phyloP scores from a whole-genome alignment of 352 stramenopile species.

The Plasmopara halstedii region DNA sequence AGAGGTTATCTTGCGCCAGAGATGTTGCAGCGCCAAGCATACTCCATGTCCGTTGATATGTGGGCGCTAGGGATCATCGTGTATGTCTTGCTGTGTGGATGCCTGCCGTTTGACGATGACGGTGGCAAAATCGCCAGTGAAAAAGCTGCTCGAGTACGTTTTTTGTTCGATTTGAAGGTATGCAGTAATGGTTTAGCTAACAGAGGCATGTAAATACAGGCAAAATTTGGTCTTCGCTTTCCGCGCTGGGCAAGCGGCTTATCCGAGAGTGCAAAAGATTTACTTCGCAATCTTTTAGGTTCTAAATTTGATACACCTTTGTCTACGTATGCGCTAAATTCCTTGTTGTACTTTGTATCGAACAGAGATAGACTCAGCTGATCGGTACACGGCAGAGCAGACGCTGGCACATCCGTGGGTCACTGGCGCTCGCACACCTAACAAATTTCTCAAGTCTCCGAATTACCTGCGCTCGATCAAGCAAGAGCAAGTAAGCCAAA shows the following conservation, averaged over 20 bases:
- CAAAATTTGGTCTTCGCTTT: slow-evolving; percentile 93
- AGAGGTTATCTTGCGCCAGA: slow-evolving; percentile 96
- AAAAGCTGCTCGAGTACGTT: slow-evolving; percentile 52
- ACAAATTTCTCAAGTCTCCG: slow-evolving; percentile 82
- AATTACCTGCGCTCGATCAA: slow-evolving; percentile 83
- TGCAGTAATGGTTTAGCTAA: not conserved
- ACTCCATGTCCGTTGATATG: slow-evolving; percentile 96
- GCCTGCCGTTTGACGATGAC: slow-evolving; percentile 98
- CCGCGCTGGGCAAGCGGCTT: slow-evolving; percentile 88
- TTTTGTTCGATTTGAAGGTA: not conserved
- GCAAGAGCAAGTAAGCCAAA: slow-evolving; percentile 44
- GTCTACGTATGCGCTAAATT: not conserved
- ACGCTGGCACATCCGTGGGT: slow-evolving; percentile 80
- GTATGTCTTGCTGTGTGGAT: slow-evolving; percentile 96
- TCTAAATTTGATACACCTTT: not conserved
- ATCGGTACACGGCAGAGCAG: slow-evolving; percentile 79
- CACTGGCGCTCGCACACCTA: slow-evolving; percentile 73
- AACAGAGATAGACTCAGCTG: slow-evolving; percentile 65
- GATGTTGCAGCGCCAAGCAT: slow-evolving; percentile 96
- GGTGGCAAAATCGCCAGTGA: slow-evolving; percentile 77
- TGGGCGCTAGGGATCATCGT: slow-evolving; percentile 98
- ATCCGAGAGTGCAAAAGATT: slow-evolving; percentile 80
- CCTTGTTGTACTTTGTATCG: not conserved
- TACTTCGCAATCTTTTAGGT: slow-evolving; percentile 76
- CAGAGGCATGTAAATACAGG: slow-evolving; percentile 25